Conservation (phyloP, 164 flowering plant genomes). For the Kingdonia uniflora region DNA sequence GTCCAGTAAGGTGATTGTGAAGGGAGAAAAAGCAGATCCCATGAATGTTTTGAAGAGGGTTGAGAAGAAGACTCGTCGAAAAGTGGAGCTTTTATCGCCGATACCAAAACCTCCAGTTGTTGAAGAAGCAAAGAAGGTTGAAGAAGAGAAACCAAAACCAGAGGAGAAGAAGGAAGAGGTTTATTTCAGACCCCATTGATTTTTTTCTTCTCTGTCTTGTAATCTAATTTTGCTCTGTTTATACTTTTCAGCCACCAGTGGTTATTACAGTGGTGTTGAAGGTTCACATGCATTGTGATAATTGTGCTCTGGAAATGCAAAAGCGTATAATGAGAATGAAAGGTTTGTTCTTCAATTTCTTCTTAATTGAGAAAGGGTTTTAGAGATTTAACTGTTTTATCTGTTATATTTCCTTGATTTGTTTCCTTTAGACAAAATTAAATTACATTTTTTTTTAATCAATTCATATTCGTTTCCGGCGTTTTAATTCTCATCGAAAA, state of each 20-base stretch:
- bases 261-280: constrained; percentile 51
- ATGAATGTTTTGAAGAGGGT: constrained; percentile 55
- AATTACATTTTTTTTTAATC: no score
- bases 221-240: background rate
- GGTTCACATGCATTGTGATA: constrained; percentile 90
- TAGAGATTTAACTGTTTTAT: no score
- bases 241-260: constrained; percentile 26
- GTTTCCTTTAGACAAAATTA: no score
- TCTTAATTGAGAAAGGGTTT: no score
- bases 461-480: no score
- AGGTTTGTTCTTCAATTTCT: constrained; percentile 25
- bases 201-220: background rate
- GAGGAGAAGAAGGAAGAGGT: constrained; percentile 67
- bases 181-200: background rate
- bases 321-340: constrained; percentile 70
- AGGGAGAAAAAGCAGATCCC: constrained; percentile 75
- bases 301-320: constrained; percentile 66
- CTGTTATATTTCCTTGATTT: no score
- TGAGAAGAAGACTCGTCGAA: constrained; percentile 55
- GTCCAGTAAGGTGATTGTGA: constrained; percentile 51
- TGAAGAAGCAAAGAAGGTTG: constrained; percentile 29
- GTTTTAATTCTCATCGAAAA: no score
- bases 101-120: constrained; percentile 50
- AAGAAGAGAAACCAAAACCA: constrained; percentile 36
- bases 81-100: constrained; percentile 64